These are phyloP conservation scores for Austroboletus niveus DNA, from an alignment of 1,284 basidiomycete species.

Conservation along the genomic window DNA sequence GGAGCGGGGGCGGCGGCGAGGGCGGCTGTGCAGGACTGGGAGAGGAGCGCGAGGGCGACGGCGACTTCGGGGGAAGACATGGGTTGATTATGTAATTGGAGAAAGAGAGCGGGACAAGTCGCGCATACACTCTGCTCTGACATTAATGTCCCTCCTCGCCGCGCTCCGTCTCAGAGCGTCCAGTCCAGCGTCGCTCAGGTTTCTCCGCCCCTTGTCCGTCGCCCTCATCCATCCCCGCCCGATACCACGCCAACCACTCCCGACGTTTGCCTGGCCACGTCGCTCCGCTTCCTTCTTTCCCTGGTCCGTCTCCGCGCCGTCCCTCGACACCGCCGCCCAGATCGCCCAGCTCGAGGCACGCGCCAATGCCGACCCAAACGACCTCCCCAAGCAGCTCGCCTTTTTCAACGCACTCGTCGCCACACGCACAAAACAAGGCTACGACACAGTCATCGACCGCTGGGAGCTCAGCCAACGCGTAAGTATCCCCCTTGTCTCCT, in stretches of 20 bases:
- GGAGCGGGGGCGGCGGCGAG: conserved; percentile 31
- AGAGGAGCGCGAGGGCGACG: conserved; percentile 33
- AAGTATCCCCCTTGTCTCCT: conserved; percentile 31
- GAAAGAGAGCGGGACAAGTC: too few species aligned
- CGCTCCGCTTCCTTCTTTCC: conserved; percentile 50
- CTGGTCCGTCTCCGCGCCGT: conserved; percentile 48
- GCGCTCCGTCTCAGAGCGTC: conserved; percentile 1
- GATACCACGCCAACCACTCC: conserved; percentile 11
- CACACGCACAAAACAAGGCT: conserved; percentile 62
- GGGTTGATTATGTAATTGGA: conserved; percentile 14
- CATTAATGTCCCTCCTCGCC: conserved; percentile 8
- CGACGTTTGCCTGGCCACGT: conserved; percentile 14
- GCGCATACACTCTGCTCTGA: background rate
- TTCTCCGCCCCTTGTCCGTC: background rate
- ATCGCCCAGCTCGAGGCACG: conserved; percentile 72
- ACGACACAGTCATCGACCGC: conserved; percentile 67
- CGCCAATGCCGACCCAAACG: conserved; percentile 67
- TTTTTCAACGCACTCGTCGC: conserved; percentile 66
- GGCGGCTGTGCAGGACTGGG: conserved; percentile 47
- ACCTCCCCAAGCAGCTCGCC: conserved; percentile 64
- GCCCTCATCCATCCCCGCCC: background rate
- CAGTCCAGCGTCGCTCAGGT: background rate
- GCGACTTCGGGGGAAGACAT: conserved; percentile 24
- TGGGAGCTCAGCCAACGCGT: conserved; percentile 85
- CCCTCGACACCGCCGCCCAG: conserved; percentile 63